phyloP scores from a whole-genome alignment of 2,329 filamentous ascomycete species.

The Alternaria hordeiaustralica region DNA sequence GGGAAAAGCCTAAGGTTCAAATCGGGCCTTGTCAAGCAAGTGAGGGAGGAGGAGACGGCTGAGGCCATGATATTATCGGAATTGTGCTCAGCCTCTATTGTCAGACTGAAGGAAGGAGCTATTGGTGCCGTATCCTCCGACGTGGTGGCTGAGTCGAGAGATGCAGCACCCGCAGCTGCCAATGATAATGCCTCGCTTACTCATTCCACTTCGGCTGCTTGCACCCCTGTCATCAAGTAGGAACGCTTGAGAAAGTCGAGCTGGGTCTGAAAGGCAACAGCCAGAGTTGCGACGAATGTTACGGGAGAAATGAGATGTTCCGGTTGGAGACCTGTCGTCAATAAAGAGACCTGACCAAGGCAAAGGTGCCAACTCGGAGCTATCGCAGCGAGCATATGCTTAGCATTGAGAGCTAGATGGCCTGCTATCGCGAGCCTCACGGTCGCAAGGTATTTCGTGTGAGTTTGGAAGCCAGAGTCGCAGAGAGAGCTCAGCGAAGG shows the following conservation, averaged over 20 bases:
- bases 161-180: constrained; percentile 10
- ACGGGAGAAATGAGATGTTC: background rate
- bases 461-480: background rate
- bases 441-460: background rate
- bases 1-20: background rate
- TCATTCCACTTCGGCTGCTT: background rate
- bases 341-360: background rate
- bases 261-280: background rate
- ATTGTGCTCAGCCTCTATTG: constrained; percentile 32
- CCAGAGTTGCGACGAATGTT: background rate
- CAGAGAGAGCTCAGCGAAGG: background rate
- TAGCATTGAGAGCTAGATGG: background rate
- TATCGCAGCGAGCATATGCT: background rate
- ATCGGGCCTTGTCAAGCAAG: background rate
- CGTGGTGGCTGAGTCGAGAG: constrained; percentile 32
- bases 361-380: background rate
- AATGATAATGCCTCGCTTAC: constrained; percentile 12
- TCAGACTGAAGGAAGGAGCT: constrained; percentile 21
- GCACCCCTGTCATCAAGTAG: background rate
- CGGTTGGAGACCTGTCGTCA: background rate
- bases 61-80: constrained; percentile 25
- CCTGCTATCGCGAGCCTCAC: background rate
- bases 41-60: constrained; percentile 12
- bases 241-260: background rate
- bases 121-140: constrained; percentile 28